Base-by-base conservation (phyloP, 179 eudicot genomes). In the Dionaea muscipula region DNA sequence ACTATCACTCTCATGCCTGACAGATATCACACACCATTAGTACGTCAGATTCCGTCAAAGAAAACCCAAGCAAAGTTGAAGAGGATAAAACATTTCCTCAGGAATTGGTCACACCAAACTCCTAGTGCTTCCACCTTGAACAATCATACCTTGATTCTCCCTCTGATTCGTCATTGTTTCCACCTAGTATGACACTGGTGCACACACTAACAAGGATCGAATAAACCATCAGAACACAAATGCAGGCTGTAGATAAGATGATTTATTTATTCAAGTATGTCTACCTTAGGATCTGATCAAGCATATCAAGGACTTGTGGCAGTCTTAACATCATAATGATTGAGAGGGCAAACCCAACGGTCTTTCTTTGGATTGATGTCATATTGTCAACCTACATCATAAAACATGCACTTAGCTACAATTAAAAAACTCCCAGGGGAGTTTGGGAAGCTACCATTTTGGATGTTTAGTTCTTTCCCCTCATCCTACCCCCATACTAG, bases 301-400 rank as follows among this genome's bases (percentile, higher is more conserved):
- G 91, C 63, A 78, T 84, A 67, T 82, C 94, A 53, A 87, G 81
- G 47, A 91, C 86, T 84, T 91, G 88, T 53, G 95, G 95, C 81
- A 84, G 67, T 62, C 98, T 68, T 62, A 91, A 58, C 13, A 95
- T 84, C 62, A 91, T 51, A 64, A 87, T 82, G 38, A 91, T 76
- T 64, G 98, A 87, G 50, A 91, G 94, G 20, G 95, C 95, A 59
- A 91, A 62, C 46, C 88, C 94, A 60, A 84, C 66, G 47, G 80
- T 77, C 80, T 84, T 84, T 62, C 77, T 79, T 72, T 87, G 98
- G 57, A 74, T 72, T 45, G 83, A 77, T 27, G 75, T 77, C 59
- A 78, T 86, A 68, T 75, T 91, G 60, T 91, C 98, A 43, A 78
- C 82, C 97, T 90, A 87, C 54, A 37, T 26, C 26, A 44, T 67